Evolutionary conservation across 768 basidiomycete genomes (phyloP).

Genomic region (Termitomyces heimii): DNA sequence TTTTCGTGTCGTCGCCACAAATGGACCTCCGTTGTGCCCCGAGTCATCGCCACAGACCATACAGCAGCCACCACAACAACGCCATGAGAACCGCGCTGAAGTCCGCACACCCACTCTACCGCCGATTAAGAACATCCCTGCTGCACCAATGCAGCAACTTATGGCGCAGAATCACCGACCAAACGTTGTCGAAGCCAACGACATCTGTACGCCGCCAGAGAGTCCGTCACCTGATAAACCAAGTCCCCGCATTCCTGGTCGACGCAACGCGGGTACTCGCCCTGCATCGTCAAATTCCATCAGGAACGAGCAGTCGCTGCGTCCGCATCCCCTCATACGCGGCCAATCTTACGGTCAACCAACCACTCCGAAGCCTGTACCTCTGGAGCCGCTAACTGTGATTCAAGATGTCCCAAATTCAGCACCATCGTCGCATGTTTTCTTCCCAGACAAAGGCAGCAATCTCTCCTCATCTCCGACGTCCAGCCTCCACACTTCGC

Average conservation of each 20-base stretch:
- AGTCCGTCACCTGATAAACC: slow-evolving; percentile 16
- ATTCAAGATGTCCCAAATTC: slow-evolving; percentile 42
- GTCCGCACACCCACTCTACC: slow-evolving; percentile 13
- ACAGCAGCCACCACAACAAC: neutral
- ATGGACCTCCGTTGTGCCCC: slow-evolving; percentile 1
- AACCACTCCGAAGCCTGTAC: slow-evolving; percentile 40
- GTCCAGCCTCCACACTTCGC: slow-evolving; percentile 22
- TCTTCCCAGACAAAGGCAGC: slow-evolving; percentile 14
- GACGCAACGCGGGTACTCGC: slow-evolving; percentile 42
- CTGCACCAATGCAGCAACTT: slow-evolving; percentile 5
- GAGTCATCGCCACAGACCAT: neutral
- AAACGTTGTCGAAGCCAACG: neutral
- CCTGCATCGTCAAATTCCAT: slow-evolving; percentile 62
- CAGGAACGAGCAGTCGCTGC: slow-evolving; percentile 30
- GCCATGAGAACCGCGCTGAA: slow-evolving; percentile 4
- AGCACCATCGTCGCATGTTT: slow-evolving; percentile 29
- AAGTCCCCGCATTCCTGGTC: slow-evolving; percentile 26
- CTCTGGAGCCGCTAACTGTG: slow-evolving; percentile 57
- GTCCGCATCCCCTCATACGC: slow-evolving; percentile 75
- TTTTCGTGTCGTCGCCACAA: slow-evolving; percentile 15
- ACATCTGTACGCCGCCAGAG: neutral
- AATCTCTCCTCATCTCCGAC: slow-evolving; percentile 27
- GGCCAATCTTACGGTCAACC: slow-evolving; percentile 60
- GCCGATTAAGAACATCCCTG: slow-evolving; percentile 8
- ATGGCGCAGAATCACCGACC: slow-evolving; percentile 2